Base-by-base conservation (phyloP, 371 early-diverging fungal species). In the Mortierella sp. region DNA sequence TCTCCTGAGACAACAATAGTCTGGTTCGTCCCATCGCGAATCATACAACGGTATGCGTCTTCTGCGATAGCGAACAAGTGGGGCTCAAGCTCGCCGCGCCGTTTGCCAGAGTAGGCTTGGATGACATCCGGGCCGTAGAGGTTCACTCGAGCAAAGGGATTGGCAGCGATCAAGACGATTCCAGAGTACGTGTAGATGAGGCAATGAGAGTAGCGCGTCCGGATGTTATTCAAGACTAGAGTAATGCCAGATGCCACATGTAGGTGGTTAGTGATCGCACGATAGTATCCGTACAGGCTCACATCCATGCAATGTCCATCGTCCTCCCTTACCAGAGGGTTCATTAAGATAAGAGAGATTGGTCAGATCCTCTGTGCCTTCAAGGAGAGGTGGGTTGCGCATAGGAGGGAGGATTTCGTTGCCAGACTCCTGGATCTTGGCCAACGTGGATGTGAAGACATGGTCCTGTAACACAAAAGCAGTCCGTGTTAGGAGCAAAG, bases 181-280 rank as follows among this genome's bases (percentile, higher is more conserved):
- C 99, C 99, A 26, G 98, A 98, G 76, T 97, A 98, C n/a, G 99
- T 99, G 81, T 99, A 99, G 63, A 98, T 96, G 80, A 91, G 92
- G 68, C 91, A 91, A 73, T 94, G 94, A 14, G 84, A 81, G 71
- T 96, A 98, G 51, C 97, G 90, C 5, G 93, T 87, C 42, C 85
- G 83, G 67, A 97, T 91, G 69, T 94, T 96, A 81, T 96, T 91
- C 63, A 97, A 85, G 4, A 98, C 97, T 65, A 82, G 18, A 24
- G 24, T 34, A 47, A 26, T 34, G 10, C 34, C 45, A 50, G 18
- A 50, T 27, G 30, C 39, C 10, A 14, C 39, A 39, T 39, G 39
- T 10, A 39, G 39, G 39, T 8, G 39, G 39, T 14, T 39, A n/a
- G 34, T 10, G 34, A 34, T 34, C 10, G 34, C 10, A n/a, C n/a